These are phyloP conservation scores for Pythium guiyangense DNA, from an alignment of 352 stramenopile genomes.

Conservation along the genomic window DNA sequence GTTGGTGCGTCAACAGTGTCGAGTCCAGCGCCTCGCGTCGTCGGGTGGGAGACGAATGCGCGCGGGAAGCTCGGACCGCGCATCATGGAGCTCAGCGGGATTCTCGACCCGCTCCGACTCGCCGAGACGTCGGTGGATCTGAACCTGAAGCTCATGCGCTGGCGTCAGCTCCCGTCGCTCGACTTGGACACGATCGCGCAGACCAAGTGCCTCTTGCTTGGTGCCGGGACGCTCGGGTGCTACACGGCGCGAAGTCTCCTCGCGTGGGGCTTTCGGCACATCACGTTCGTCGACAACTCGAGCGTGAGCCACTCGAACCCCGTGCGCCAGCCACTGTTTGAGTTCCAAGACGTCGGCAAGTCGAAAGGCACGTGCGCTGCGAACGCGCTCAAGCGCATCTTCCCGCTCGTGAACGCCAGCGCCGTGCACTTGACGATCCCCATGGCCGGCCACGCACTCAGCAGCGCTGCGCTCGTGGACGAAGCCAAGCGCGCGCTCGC, in stretches of 20 bases:
- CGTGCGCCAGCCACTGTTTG: conserved; percentile 96
- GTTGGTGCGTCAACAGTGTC: conserved; percentile 24
- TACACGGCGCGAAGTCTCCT: conserved; percentile 93
- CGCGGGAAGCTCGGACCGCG: conserved; percentile 71
- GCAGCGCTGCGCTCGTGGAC: conserved; percentile 44
- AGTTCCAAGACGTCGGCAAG: conserved; percentile 92
- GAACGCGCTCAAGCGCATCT: conserved; percentile 90
- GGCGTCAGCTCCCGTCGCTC: conserved; percentile 94
- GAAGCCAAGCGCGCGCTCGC: conserved; percentile 69
- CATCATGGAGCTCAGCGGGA: conserved; percentile 63
- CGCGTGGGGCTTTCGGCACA: conserved; percentile 96
- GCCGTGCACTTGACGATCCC: conserved; percentile 95
- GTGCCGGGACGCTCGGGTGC: conserved; percentile 96
- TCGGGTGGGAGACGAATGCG: conserved; percentile 76
- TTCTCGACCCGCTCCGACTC: conserved; percentile 85
- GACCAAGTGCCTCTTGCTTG: conserved; percentile 95
- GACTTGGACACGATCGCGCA: conserved; percentile 88
- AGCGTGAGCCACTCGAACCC: conserved; percentile 98
- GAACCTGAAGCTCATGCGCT: conserved; percentile 99
- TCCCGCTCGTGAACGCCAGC: conserved; percentile 86
- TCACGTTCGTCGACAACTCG: conserved; percentile 98
- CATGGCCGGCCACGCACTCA: conserved; percentile 96
- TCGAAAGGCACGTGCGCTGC: conserved; percentile 94
- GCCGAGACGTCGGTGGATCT: conserved; percentile 96
- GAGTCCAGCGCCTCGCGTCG: conserved; percentile 25